These are phyloP conservation scores for Coniferiporia weirii DNA, from an alignment of 1,284 basidiomycete genomes.

Conservation along the genomic window DNA sequence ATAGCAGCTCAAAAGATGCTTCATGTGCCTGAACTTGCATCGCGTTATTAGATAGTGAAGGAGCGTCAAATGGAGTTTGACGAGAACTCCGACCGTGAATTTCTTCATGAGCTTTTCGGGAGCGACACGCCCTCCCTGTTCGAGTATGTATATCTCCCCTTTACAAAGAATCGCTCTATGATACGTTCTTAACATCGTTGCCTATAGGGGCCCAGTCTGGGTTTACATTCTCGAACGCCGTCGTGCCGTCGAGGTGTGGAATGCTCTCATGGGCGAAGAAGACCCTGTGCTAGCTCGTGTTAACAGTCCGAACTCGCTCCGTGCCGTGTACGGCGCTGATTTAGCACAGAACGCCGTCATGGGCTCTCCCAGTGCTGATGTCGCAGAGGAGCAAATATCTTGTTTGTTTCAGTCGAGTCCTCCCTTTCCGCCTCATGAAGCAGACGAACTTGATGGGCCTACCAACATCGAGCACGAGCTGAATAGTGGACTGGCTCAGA, in stretches of 20 bases:
- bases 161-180: not conserved
- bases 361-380: conserved; percentile 56
- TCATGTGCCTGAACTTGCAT: conserved; percentile 1
- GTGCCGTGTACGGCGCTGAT: conserved; percentile 59
- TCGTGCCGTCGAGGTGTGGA: conserved; percentile 70
- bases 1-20: not conserved
- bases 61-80: conserved; percentile 82
- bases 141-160: conserved; percentile 42
- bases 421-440: conserved; percentile 56
- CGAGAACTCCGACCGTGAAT: conserved; percentile 69
- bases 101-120: conserved; percentile 69
- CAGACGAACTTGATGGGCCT: conserved; percentile 20
- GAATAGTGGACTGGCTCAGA: conserved; percentile 22
- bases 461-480: conserved; percentile 26
- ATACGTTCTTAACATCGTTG: not conserved
- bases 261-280: conserved; percentile 62
- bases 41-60: conserved; percentile 58
- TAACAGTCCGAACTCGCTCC: conserved; percentile 56
- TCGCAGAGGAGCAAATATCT: conserved; percentile 70
- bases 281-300: conserved; percentile 53
- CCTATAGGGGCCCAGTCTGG: conserved; percentile 70
- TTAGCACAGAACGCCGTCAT: conserved; percentile 58
- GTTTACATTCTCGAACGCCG: conserved; percentile 79
- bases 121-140: conserved; percentile 65
- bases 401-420: conserved; percentile 74